Evolutionary conservation across 1,284 basidiomycete species (phyloP), one percentile per base, ranked within the genome.

Genomic region (Apiotrichum brassicae): DNA sequence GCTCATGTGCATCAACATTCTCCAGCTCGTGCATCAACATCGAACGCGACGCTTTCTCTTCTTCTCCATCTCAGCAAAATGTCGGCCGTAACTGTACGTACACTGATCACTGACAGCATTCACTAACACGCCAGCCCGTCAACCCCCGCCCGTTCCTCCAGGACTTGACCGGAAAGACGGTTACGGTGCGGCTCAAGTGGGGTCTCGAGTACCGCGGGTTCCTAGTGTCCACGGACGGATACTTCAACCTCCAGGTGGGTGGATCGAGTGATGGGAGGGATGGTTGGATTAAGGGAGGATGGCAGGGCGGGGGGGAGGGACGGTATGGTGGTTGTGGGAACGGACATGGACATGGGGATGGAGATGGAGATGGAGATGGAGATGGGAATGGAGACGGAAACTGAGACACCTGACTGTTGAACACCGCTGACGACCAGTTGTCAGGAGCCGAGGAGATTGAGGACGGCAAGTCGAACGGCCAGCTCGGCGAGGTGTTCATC

Each of bases 121-220:
- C 18, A 39, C 51, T 59, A 24, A 47, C 46, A 12, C n/a, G n/a
- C 9, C 46, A 72, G 70, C 93, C 93, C 58, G 90, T 97, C 64
- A 99, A 98, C 76, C 94, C 95, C 18, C 97, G 97, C 76, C 95
- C 95, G 8, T 98, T 98, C 77, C 81, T 99, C 65, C 91, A 97
- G 76, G 90, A 95, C 73, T 83, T 97, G 64, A 97, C 94, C 23
- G 95, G 95, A 63, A 97, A 98, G 79, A 86, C 87, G 39, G 90
- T 97, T 43, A 86, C 84, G 65, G 93, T 98, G 52, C 82, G 84
- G 55, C 82, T 99, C 69, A 99, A 99, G 78, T 99, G 95, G 95
- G 95, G 95, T 56, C 80, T 97, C 57, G 93, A 97, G 73, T 98
- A 98, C 81, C 97, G 93, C 78, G 94, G 95, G 42, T 98, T 94